Evolutionary conservation across 2,329 filamentous ascomycete species (phyloP).

Genomic region (Bretziella fagacearum): DNA sequence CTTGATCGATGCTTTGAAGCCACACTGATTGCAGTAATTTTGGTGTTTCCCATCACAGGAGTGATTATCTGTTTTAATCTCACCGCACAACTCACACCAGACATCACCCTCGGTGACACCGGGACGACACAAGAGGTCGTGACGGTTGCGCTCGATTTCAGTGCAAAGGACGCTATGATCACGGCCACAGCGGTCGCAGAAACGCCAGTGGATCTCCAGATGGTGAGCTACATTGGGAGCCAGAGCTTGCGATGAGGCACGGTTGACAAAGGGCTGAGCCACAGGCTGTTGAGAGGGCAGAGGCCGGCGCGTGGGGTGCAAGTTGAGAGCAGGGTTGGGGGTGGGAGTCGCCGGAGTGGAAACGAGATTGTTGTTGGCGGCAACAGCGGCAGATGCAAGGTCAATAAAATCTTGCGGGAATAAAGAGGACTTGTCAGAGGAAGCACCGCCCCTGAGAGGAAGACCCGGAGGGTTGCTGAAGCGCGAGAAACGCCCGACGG

Average conservation of each 20-base stretch:
- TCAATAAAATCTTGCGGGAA: too few species aligned
- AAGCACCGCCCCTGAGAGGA: conserved; percentile 1
- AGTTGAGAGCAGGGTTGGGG: too few species aligned
- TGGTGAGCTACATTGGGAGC: conserved; percentile 1
- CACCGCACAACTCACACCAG: conserved; percentile 17
- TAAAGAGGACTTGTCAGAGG: not conserved
- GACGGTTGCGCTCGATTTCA: conserved; percentile 16
- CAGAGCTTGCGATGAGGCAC: not conserved
- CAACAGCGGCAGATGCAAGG: too few species aligned
- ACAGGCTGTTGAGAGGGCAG: too few species aligned
- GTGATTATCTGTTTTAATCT: conserved; percentile 15
- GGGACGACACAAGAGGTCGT: conserved; percentile 17
- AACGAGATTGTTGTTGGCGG: too few species aligned
- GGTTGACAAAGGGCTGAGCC: not conserved
- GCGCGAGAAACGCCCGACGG: not conserved
- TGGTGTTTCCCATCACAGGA: conserved; percentile 8
- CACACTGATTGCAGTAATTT: conserved; percentile 12
- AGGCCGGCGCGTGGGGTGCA: too few species aligned
- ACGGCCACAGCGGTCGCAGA: conserved; percentile 18
- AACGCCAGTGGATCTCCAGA: conserved; percentile 16
- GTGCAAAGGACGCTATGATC: conserved; percentile 15
- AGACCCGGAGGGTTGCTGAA: not conserved
- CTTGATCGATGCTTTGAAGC: conserved; percentile 14
- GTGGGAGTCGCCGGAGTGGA: too few species aligned
- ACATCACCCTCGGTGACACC: conserved; percentile 13